Evolutionary conservation across 306 rosid genomes (phyloP), one percentile per base, ranked within the genome.

Genomic region (Cucurbita ficifolia): DNA sequence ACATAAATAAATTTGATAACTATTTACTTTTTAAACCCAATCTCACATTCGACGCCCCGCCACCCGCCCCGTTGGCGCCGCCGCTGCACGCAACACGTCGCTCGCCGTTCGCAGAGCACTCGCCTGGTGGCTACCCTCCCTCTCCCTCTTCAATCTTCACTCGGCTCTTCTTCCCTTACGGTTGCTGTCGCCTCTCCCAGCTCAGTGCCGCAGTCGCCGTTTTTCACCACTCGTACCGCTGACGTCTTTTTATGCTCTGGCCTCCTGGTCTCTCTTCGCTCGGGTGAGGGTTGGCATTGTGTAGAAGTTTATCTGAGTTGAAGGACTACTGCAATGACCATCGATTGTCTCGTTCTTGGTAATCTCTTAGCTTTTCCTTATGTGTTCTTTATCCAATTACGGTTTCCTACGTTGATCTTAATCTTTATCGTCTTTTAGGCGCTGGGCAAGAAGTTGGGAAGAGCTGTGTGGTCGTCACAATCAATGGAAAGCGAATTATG

Each of bases 401-500:
- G 17, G 17, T 48, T 53, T 12, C 52, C 1, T 11, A 8, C 22
- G 42, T 29, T 13, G 38, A 14, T 38, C 13, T 77, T 48, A 51
- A 13, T 29, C 18, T 6, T 29, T 42, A 24, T 51, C 10, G 8
- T 49, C 18, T 59, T 50, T 33, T 76, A 93, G 98, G 98, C 36
- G 97, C 98, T 71, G 98, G 98, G 42, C 97, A 93, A 85, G 96
- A 93, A 57, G 96, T 90, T 36, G 98, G 98, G 35, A 93, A 93
- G 91, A 93, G 98, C 81, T 90, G 96, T 29, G 92, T 88, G 17
- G 81, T 93, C 45, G 97, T 90, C 12, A 81, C 81, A n/a, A 93
- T 93, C 73, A 88, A 90, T 43, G 96, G 94, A 55, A 93, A 88
- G 70, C 82, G 96, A 72, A 88, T 93, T 80, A 90, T 93, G 98